Base-by-base conservation (phyloP, 768 basidiomycete species). In the Trametes cingulata region DNA sequence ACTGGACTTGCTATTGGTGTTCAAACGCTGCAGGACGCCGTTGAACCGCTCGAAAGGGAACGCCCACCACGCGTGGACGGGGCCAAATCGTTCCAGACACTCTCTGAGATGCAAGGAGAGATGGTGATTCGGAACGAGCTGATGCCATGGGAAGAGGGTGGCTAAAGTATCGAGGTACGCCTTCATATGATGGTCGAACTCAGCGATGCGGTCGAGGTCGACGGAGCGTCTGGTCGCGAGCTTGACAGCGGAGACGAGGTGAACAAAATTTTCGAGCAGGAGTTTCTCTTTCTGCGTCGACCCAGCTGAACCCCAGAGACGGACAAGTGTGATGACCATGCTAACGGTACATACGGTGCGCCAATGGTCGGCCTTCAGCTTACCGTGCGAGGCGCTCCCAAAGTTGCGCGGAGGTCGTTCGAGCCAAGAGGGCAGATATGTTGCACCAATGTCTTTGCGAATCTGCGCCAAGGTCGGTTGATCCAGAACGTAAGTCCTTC, bases 321-420 rank as follows among this genome's bases (percentile, higher is more conserved):
- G 66, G 14, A 70, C 65, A 0, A 79, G 63, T 0, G 77, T 74
- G 20, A 75, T 64, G 3, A 72, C 72, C 19, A 78, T 66, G 51
- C 76, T 67, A 14, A 77, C 51, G 0, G 69, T 67, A 17, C 73
- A 71, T 3, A 76, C 60, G 0, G 67, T 68, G 14, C 68, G 67
- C 78, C 77, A 80, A 25, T 64, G 41, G 36, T 67, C 67, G 0
- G 69, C 69, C 19, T 58, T 69, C 9, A 66, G 62, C 13, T 58
- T 68, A 3, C 69, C 69, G 9, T 53, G 62, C 0, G 19, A 36
- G 0, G 35, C 33, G 8, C 36, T 56, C 1, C 67, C 69, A 19
- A 64, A 42, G 19, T 66, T 58, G 10, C 20, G n/a, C 2, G 67
- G 65, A n/a, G 57, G 48, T 0, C 46, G 25, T 17, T 50, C 22